These are phyloP conservation scores for Bryoglossum gracile DNA, from an alignment of 495 filamentous ascomycete species.

Conservation along the genomic window DNA sequence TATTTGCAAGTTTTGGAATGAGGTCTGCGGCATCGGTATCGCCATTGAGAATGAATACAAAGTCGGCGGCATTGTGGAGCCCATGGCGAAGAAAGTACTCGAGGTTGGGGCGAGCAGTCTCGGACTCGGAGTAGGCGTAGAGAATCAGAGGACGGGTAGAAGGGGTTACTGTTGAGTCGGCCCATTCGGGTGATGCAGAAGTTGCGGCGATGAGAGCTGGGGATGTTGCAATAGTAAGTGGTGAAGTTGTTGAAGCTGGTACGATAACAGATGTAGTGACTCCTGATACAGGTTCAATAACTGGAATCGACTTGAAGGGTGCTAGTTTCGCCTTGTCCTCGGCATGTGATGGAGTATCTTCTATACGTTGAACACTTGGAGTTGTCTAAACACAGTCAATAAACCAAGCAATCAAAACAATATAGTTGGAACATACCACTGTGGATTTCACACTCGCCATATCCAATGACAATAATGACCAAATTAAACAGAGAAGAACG, in stretches of 20 bases:
- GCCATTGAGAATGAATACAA: slow-evolving; percentile 34
- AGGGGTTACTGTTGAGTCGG: neutral
- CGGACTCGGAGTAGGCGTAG: slow-evolving; percentile 29
- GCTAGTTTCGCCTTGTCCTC: neutral
- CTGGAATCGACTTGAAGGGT: neutral
- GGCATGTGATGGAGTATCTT: neutral
- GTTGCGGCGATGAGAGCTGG: no score
- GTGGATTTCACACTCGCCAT: neutral
- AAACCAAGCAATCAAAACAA: neutral
- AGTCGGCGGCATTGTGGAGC: slow-evolving; percentile 31
- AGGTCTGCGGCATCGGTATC: slow-evolving; percentile 12
- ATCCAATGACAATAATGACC: slow-evolving; percentile 7
- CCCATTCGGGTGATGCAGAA: neutral
- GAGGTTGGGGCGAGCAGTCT: slow-evolving; percentile 24
- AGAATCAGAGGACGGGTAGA: slow-evolving; percentile 8
- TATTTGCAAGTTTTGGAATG: slow-evolving; percentile 20
- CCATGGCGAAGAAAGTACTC: slow-evolving; percentile 29
- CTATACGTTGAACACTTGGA: neutral
- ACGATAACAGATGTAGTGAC: neutral
- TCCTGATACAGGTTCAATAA: neutral
- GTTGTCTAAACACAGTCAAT: neutral
- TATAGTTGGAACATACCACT: neutral
- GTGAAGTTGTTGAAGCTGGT: neutral
- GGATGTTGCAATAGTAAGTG: neutral
- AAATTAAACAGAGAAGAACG: slow-evolving; percentile 2